Evolutionary conservation across 768 basidiomycete genomes (phyloP).

Genomic region (Boletus bicolor): DNA sequence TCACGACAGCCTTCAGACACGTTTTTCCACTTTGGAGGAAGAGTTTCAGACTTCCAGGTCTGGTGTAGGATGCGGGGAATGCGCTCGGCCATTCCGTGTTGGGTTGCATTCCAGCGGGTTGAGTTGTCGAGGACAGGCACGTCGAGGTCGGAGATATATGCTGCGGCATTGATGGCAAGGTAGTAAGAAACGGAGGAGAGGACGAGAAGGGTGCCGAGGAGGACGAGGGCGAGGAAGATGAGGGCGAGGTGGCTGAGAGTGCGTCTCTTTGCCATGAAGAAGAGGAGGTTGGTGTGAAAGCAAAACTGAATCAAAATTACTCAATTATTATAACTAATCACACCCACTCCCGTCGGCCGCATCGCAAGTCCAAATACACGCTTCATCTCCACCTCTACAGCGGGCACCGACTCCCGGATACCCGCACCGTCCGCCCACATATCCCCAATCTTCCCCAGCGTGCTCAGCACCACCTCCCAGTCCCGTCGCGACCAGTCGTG

Average conservation of each 20-base stretch:
- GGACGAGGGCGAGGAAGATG: slow-evolving; percentile 66
- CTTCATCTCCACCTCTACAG: slow-evolving; percentile 47
- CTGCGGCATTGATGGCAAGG: slow-evolving; percentile 72
- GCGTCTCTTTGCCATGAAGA: slow-evolving; percentile 42
- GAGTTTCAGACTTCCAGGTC: slow-evolving; percentile 92
- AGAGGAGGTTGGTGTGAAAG: background rate
- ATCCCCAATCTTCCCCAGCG: slow-evolving; percentile 46
- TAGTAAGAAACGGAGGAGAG: slow-evolving; percentile 90
- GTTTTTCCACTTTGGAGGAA: slow-evolving; percentile 78
- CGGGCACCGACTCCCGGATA: slow-evolving; percentile 47
- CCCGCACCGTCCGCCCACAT: slow-evolving; percentile 55
- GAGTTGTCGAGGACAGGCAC: slow-evolving; percentile 55
- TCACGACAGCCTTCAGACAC: slow-evolving; percentile 83
- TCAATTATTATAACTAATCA: too few relatives aligned
- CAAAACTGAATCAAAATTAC: background rate
- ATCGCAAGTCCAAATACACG: slow-evolving; percentile 46
- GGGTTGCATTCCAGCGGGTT: slow-evolving; percentile 61
- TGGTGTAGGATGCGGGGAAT: slow-evolving; percentile 95
- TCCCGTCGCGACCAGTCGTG: slow-evolving; percentile 70
- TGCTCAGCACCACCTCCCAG: slow-evolving; percentile 55
- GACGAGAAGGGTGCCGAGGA: slow-evolving; percentile 86
- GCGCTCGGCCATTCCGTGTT: slow-evolving; percentile 61
- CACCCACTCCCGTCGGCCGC: slow-evolving; percentile 39
- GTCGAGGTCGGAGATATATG: slow-evolving; percentile 78
- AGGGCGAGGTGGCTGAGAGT: slow-evolving; percentile 43